Percentiles rank a stretch among this genome's conserved stretches.
These are phyloP conservation scores for Neurospora crassa DNA, from an alignment of 2,329 filamentous ascomycete genomes.

Conservation along the genomic window DNA sequence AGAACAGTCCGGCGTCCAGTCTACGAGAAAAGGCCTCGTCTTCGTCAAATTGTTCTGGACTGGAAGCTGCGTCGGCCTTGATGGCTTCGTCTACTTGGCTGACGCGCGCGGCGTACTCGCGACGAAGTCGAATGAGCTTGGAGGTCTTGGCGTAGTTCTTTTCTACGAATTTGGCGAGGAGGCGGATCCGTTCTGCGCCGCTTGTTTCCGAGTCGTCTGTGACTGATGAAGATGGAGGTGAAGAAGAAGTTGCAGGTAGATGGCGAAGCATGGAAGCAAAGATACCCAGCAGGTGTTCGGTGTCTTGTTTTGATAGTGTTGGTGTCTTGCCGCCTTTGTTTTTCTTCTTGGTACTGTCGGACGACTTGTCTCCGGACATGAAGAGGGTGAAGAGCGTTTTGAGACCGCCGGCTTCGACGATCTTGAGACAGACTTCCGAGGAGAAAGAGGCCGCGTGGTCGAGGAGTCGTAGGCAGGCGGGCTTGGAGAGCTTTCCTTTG, in stretches of 20 bases:
- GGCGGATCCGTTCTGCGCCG: constrained; percentile 61
- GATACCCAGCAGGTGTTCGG: constrained; percentile 74
- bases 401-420: constrained; percentile 77
- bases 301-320: not conserved
- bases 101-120: constrained; percentile 58
- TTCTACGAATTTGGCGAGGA: constrained; percentile 90
- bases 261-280: constrained; percentile 74
- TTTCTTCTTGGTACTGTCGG: constrained; percentile 56
- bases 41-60: too few species aligned
- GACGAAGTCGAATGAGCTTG: constrained; percentile 61
- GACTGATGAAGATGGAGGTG: too few species aligned
- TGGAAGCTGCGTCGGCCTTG: too few species aligned
- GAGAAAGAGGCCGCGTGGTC: constrained; percentile 60
- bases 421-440: constrained; percentile 55
- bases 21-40: constrained; percentile 65
- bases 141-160: constrained; percentile 80
- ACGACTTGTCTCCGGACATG: constrained; percentile 35
- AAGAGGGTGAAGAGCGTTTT: constrained; percentile 81
- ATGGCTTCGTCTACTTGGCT: constrained; percentile 54
- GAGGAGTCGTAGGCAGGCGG: constrained; percentile 67
- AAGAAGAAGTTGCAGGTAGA: constrained; percentile 39
- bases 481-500: constrained; percentile 76
- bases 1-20: constrained; percentile 77
- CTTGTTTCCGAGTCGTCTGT: not conserved
- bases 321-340: constrained; percentile 50